Percentiles rank a stretch among this genome's conserved stretches.
Evolutionary conservation across 2,329 filamentous ascomycete species (phyloP).

Genomic region (Aspergillus awamori): DNA sequence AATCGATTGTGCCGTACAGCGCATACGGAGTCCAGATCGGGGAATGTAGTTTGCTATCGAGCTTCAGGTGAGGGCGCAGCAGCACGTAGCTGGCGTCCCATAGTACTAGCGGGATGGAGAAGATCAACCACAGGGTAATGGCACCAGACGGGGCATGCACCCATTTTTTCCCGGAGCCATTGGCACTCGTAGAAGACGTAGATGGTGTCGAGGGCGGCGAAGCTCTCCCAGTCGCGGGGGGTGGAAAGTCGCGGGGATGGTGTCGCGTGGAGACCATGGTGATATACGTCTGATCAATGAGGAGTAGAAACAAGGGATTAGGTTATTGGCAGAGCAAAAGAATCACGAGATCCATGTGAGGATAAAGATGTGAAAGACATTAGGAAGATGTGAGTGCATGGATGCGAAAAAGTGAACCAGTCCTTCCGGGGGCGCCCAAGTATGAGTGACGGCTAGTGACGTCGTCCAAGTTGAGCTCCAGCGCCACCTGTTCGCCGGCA

Average conservation of each 20-base stretch:
- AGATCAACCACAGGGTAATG: constrained; percentile 69
- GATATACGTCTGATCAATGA: not conserved
- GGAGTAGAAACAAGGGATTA: not conserved
- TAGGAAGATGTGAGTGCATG: not conserved
- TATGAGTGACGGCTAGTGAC: constrained; percentile 16
- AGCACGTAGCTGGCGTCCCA: constrained; percentile 85
- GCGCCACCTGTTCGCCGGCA: not conserved
- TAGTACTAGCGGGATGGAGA: constrained; percentile 75
- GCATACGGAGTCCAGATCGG: constrained; percentile 77
- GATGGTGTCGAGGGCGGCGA: constrained; percentile 23
- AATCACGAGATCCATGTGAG: not conserved
- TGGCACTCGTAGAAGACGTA: constrained; percentile 24
- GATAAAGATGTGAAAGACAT: not conserved
- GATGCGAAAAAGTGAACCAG: not conserved
- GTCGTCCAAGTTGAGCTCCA: constrained; percentile 4
- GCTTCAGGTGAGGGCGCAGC: constrained; percentile 78
- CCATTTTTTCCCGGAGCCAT: constrained; percentile 43
- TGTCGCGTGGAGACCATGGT: constrained; percentile 61
- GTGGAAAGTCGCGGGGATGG: constrained; percentile 55
- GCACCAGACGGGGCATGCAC: constrained; percentile 63
- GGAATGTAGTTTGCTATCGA: constrained; percentile 70
- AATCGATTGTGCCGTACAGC: constrained; percentile 77
- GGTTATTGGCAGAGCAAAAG: not conserved
- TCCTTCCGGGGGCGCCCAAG: not conserved
- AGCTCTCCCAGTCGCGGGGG: constrained; percentile 31